Evolutionary conservation across 2,329 filamentous ascomycete genomes (phyloP), one percentile per base, ranked within the genome.

Genomic region (Penicillium sp.): DNA sequence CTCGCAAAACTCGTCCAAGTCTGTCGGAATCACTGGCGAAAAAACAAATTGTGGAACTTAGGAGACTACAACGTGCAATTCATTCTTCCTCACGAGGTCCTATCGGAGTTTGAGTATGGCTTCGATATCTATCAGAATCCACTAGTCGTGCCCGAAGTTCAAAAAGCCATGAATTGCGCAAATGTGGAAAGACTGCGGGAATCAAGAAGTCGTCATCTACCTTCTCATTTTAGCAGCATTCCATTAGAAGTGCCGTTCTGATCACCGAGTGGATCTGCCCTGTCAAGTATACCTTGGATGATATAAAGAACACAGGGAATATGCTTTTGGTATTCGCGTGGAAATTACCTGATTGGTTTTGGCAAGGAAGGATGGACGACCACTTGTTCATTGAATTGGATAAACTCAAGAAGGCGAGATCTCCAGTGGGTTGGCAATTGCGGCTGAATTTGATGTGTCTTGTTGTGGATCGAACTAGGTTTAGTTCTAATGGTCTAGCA

Each of bases 381-480:
- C 10, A 27, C 25, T 39, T 46, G n/a, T 54, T 54, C 16, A 40
- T 54, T n/a, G 55, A 55, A 47, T 9, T 55, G 19, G 23, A 58
- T 36, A n/a, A 13, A 27, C 19, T 38, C 29, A 31, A 31, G 29
- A 11, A 31, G 29, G 29, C 29, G 10, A 31, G 29, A 31, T 31
- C 29, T 31, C 29, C 29, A 31, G 10, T 31, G 10, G 4, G 29
- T 31, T 31, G 9, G 29, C 29, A 31, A 31, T 31, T 31, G 29
- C 29, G 29, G 10, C 10, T 31, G 29, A 31, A 31, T 11, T 31
- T 31, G 10, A 31, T 5, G 29, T 31, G 29, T 11, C 29, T 31
- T 11, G 4, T 31, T 31, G 29, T 11, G 10, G 29, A 31, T 31
- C 29, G 10, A 31, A 11, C 29, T 11, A 31, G 29, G 1, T 31